These are phyloP conservation scores for Barnettozyma sp. DNA, from an alignment of 805 yeast genomes.

Conservation along the genomic window DNA sequence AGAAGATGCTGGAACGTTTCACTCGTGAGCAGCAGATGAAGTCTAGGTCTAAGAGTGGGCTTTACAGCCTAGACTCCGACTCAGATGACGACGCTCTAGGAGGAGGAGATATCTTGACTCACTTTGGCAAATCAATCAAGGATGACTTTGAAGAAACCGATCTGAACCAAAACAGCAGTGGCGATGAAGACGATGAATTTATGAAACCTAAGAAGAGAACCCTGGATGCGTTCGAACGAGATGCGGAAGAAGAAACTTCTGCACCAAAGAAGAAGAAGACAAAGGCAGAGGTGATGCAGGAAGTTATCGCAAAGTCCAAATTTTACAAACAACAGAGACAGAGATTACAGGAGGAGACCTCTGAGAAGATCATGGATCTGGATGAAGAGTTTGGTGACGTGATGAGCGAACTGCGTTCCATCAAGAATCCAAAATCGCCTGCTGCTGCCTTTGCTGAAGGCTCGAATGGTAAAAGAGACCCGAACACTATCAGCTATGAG, in stretches of 20 bases:
- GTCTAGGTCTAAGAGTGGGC: constrained; percentile 45
- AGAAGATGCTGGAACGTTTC: constrained; percentile 91
- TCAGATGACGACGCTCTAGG: constrained; percentile 40
- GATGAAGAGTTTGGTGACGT: constrained; percentile 72
- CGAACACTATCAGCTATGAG: constrained; percentile 48
- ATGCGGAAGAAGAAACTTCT: constrained; percentile 33
- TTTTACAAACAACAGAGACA: constrained; percentile 73
- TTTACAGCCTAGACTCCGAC: constrained; percentile 67
- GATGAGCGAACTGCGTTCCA: constrained; percentile 44
- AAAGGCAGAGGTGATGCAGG: constrained; percentile 81
- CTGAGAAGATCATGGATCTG: constrained; percentile 55
- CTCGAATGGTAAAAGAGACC: constrained; percentile 34
- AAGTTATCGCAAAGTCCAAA: constrained; percentile 76
- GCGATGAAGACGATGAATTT: constrained; percentile 32
- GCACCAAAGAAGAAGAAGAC: constrained; percentile 66
- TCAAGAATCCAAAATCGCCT: constrained; percentile 29
- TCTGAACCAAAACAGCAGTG: constrained; percentile 31
- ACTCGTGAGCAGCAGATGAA: constrained; percentile 69
- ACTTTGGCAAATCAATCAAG: constrained; percentile 62
- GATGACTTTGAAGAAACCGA: constrained; percentile 50
- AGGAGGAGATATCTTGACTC: constrained; percentile 50
- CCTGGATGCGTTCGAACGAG: constrained; percentile 21
- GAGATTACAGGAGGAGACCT: constrained; percentile 49
- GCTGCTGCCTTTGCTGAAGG: constrained; percentile 7
- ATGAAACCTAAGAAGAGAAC: constrained; percentile 30